These are phyloP conservation scores for Quercus suber DNA, from an alignment of 306 rosid species.

Conservation along the genomic window DNA sequence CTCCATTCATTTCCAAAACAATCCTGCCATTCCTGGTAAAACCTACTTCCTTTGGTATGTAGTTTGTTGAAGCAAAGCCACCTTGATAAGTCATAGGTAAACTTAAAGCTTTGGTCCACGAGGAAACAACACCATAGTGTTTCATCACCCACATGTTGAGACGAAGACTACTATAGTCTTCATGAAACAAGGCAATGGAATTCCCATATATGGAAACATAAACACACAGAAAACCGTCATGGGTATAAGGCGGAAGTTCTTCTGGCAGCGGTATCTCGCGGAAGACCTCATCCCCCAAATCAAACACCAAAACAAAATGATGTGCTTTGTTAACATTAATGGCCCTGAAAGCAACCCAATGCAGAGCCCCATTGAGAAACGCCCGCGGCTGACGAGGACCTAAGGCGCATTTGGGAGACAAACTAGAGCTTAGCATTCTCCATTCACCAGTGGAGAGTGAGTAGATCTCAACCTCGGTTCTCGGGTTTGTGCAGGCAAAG, in stretches of 20 bases:
- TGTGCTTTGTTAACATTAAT: neutral
- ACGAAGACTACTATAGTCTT: no score
- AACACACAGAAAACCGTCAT: no score
- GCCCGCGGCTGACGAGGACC: no score
- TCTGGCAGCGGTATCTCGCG: conserved; percentile 17
- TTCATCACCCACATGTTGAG: conserved; percentile 20
- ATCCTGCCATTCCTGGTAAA: no score
- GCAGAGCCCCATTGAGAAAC: conserved; percentile 8
- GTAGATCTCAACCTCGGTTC: no score
- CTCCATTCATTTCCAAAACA: no score
- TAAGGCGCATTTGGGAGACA: no score
- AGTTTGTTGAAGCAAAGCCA: neutral
- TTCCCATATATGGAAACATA: neutral
- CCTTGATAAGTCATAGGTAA: no score
- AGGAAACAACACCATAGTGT: conserved; percentile 23
- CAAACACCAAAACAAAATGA: conserved; percentile 20
- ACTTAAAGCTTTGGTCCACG: conserved; percentile 18
- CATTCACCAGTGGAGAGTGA: no score
- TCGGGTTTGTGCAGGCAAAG: no score
- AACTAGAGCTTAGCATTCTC: no score
- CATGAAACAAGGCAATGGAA: conserved; percentile 3
- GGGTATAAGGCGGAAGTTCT: neutral
- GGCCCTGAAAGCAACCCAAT: conserved; percentile 20
- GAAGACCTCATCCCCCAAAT: conserved; percentile 14
- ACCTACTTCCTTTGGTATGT: no score